Percentiles rank a stretch among this genome's conserved stretches.
Evolutionary conservation across 345 rosid species (phyloP).

Genomic region (Noccaea caerulescens): DNA sequence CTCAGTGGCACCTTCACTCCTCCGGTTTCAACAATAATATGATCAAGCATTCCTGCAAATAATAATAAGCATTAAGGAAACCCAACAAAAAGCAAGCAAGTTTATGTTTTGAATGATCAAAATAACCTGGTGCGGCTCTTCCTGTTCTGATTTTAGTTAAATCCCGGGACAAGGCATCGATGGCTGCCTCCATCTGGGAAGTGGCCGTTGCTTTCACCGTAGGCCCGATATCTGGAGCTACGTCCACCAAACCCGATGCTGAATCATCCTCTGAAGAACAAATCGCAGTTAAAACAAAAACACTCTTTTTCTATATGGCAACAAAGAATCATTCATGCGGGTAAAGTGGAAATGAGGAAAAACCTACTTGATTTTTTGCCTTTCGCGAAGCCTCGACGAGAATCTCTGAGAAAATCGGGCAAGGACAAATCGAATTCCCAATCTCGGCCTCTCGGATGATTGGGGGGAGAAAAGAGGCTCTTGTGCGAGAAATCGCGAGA

Average conservation of each 20-base stretch:
- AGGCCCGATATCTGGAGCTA: constrained; percentile 67
- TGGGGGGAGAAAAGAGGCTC: constrained; percentile 36
- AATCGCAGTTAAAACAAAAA: too few relatives aligned
- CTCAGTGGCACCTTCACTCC: constrained; percentile 79
- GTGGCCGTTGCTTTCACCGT: constrained; percentile 61
- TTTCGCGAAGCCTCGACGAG: constrained; percentile 78
- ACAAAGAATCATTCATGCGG: too few relatives aligned
- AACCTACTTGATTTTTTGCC: constrained; percentile 68
- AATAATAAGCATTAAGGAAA: not conserved
- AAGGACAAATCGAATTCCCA: constrained; percentile 13
- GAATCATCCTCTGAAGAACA: constrained; percentile 68
- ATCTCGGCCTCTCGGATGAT: constrained; percentile 26
- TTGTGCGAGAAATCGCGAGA: constrained; percentile 45
- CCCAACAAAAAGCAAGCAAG: not conserved
- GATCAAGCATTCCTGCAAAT: constrained; percentile 89
- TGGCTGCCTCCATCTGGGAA: constrained; percentile 91
- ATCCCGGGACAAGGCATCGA: constrained; percentile 75
- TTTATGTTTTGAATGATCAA: too few relatives aligned
- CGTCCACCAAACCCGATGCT: constrained; percentile 55
- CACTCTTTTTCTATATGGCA: too few relatives aligned
- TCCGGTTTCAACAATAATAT: constrained; percentile 77
- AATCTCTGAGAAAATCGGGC: constrained; percentile 47
- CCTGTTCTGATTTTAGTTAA: constrained; percentile 83
- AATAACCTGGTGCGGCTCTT: constrained; percentile 78
- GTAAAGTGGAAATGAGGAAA: not conserved